A percentile compares a stretch with the other conserved stretches of the same genome.
Evolutionary conservation across 768 basidiomycete species (phyloP).

Genomic region (Xanthoconium purpureum): DNA sequence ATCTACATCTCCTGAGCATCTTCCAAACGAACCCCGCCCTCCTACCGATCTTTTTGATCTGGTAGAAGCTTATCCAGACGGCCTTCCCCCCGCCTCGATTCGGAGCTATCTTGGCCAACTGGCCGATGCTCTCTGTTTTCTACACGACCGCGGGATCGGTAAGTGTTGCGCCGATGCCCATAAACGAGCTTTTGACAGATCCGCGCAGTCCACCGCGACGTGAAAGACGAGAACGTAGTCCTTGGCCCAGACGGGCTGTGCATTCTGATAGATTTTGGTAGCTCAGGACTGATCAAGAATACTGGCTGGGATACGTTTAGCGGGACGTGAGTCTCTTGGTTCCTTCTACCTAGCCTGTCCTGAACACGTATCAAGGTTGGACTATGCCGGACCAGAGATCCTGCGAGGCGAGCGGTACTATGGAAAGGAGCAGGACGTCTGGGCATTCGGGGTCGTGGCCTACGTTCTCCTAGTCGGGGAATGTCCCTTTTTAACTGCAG

Average conservation of each 20-base stretch:
- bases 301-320: constrained; percentile 90
- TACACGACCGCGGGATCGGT: constrained; percentile 93
- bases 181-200: constrained; percentile 10
- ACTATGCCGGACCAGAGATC: constrained; percentile 97
- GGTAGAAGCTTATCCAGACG: constrained; percentile 85
- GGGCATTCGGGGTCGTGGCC: constrained; percentile 96
- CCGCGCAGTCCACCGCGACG: constrained; percentile 82
- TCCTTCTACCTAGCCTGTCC: neutral
- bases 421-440: constrained; percentile 96
- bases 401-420: constrained; percentile 91
- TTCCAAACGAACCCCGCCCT: constrained; percentile 49
- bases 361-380: constrained; percentile 49
- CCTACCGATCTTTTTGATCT: constrained; percentile 92
- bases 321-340: constrained; percentile 67
- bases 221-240: constrained; percentile 97
- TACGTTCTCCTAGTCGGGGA: constrained; percentile 93
- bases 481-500: constrained; percentile 88
- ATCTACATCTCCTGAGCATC: constrained; percentile 60
- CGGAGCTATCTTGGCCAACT: constrained; percentile 91
- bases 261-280: constrained; percentile 96
- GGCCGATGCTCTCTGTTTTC: constrained; percentile 83
- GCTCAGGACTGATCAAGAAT: constrained; percentile 81
- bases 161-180: constrained; percentile 23
- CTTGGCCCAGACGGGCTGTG: constrained; percentile 77
- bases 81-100: constrained; percentile 69